These are phyloP conservation scores for Sphagnurus paluster DNA, from an alignment of 1,284 basidiomycete genomes.

Conservation along the genomic window DNA sequence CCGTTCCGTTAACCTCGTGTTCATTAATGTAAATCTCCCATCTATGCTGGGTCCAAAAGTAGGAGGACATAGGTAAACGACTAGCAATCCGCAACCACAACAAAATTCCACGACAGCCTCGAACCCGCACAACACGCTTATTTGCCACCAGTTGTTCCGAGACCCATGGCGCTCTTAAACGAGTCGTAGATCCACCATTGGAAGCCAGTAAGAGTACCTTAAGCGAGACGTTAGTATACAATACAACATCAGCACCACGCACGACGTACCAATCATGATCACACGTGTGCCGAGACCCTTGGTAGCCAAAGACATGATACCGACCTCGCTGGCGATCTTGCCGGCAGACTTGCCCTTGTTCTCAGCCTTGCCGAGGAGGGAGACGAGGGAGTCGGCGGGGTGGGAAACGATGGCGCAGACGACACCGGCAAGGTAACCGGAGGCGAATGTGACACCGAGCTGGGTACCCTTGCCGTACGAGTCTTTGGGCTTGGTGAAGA, in stretches of 20 bases:
- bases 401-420: constrained; percentile 83
- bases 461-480: constrained; percentile 71
- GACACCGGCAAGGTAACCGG: constrained; percentile 82
- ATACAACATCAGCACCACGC: not conserved
- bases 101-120: not conserved
- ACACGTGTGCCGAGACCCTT: constrained; percentile 83
- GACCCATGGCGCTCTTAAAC: constrained; percentile 78
- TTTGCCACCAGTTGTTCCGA: constrained; percentile 84
- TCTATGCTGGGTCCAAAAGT: constrained; percentile 12
- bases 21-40: constrained; percentile 20
- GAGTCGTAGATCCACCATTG: constrained; percentile 90
- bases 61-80: constrained; percentile 2
- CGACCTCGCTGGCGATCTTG: constrained; percentile 68
- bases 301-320: constrained; percentile 59
- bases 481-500: constrained; percentile 74
- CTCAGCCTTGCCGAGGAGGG: constrained; percentile 72
- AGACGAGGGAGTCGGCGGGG: constrained; percentile 79
- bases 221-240: not conserved
- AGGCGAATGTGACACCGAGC: constrained; percentile 78
- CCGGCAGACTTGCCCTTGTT: constrained; percentile 78
- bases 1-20: not conserved
- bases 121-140: constrained; percentile 36
- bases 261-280: constrained; percentile 65
- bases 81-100: not conserved
- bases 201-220: constrained; percentile 76